phyloP scores from a whole-genome alignment of 176 grass and related monocot species.

The Thinopyrum elongatum region DNA sequence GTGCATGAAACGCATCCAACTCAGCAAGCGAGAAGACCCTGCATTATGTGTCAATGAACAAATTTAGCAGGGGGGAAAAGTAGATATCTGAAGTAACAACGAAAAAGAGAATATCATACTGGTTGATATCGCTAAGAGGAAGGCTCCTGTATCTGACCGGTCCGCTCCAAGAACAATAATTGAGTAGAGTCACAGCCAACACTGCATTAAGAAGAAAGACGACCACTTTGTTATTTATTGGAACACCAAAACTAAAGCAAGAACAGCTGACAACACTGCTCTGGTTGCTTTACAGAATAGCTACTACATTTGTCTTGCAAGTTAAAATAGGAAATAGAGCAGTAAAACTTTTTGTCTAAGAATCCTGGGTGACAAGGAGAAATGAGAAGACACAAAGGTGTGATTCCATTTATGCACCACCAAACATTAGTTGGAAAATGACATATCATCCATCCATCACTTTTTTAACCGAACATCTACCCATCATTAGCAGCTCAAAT shows the following conservation, averaged over 20 bases:
- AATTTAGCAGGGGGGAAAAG: not conserved
- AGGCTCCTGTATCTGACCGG: conserved; percentile 4
- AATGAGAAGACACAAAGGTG: not conserved
- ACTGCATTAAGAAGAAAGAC: conserved; percentile 41
- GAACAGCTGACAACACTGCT: conserved; percentile 14
- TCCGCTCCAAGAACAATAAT: conserved; percentile 23
- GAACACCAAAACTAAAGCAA: conserved; percentile 33
- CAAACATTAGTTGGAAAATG: conserved; percentile 35
- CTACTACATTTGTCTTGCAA: conserved; percentile 25
- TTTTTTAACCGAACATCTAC: not conserved
- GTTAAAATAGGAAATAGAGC: conserved; percentile 27
- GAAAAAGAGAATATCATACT: conserved; percentile 24
- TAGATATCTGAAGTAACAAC: not conserved
- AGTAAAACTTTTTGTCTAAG: conserved; percentile 2
- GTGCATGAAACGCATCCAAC: conserved; percentile 35
- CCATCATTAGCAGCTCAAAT: not conserved
- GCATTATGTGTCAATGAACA: conserved; percentile 38
- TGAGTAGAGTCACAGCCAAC: conserved; percentile 7
- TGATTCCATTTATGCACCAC: conserved; percentile 25
- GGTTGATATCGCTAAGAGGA: conserved; percentile 41
- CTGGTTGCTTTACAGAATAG: not conserved
- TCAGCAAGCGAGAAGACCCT: conserved; percentile 48
- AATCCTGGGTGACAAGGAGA: not conserved
- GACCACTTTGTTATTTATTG: conserved; percentile 6
- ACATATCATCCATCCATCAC: conserved; percentile 35